Percentiles rank a stretch among this genome's conserved stretches.
phyloP scores from a whole-genome alignment of 2,329 filamentous ascomycete species.

The Colletotrichum sp. region DNA sequence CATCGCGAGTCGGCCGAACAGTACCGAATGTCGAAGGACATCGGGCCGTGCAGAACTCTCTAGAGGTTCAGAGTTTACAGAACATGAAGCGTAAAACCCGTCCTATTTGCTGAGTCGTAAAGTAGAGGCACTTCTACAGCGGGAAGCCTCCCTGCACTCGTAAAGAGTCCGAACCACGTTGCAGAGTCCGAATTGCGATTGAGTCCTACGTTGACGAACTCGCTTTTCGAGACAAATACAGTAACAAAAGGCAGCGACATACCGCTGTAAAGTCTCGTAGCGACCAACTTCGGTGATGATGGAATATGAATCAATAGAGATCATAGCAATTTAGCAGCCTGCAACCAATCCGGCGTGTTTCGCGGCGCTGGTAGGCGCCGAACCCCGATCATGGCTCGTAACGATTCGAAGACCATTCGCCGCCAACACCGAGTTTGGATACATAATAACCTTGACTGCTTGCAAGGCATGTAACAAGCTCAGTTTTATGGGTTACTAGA shows the following conservation, averaged over 20 bases:
- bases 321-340: not conserved
- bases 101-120: not conserved
- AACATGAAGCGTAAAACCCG: not conserved
- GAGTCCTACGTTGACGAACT: not conserved
- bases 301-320: not conserved
- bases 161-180: not conserved
- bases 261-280: not conserved
- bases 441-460: not conserved
- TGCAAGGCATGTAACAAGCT: not conserved
- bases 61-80: not conserved
- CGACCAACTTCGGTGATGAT: not conserved
- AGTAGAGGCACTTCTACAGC: not conserved
- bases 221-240: not conserved
- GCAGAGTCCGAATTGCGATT: not conserved
- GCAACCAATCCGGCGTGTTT: not conserved
- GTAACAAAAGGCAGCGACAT: not conserved
- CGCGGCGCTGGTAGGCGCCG: not conserved
- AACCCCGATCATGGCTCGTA: not conserved
- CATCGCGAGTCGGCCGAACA: not conserved
- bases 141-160: not conserved
- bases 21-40: not conserved
- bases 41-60: not conserved
- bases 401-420: not conserved
- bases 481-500: not conserved
- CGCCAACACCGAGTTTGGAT: not conserved